These are phyloP conservation scores for Verruconis gallopava DNA, from an alignment of 2,329 filamentous ascomycete species.

Conservation along the genomic window DNA sequence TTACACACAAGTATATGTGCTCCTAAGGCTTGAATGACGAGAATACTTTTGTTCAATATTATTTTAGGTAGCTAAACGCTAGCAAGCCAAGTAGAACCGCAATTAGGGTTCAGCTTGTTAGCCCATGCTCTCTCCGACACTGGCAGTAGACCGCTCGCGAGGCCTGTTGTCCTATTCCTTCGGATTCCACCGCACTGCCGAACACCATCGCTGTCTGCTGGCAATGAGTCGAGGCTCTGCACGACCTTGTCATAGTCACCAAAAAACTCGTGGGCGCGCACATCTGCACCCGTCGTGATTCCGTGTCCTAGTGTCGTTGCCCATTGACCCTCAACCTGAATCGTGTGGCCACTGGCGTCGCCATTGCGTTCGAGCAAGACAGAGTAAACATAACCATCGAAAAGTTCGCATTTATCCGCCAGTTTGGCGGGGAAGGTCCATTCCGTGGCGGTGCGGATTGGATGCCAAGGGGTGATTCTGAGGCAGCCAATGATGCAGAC, in stretches of 20 bases:
- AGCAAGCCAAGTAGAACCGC: too few species aligned
- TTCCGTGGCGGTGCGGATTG: constrained; percentile 29
- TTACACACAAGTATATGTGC: too few species aligned
- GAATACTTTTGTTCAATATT: too few species aligned
- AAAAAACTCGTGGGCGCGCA: constrained; percentile 42
- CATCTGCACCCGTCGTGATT: constrained; percentile 26
- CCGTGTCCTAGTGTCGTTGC: constrained; percentile 50
- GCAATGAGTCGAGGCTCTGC: constrained; percentile 2
- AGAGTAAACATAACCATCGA: constrained; percentile 44
- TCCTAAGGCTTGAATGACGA: too few species aligned
- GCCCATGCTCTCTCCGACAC: background rate
- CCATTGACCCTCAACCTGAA: constrained; percentile 31
- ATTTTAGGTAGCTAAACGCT: too few species aligned
- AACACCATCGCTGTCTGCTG: background rate
- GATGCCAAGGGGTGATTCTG: constrained; percentile 48
- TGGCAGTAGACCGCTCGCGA: constrained; percentile 2
- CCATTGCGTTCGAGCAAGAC: constrained; percentile 38
- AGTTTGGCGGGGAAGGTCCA: constrained; percentile 38
- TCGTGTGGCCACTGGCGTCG: constrained; percentile 36
- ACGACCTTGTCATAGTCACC: constrained; percentile 31
- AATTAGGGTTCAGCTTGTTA: too few species aligned
- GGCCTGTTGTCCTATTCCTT: background rate
- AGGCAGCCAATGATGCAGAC: constrained; percentile 37
- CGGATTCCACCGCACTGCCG: background rate
- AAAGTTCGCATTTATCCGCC: constrained; percentile 22